Evolutionary conservation across 495 filamentous ascomycete species (phyloP).

Genomic region (Friedmanniomyces simplex): DNA sequence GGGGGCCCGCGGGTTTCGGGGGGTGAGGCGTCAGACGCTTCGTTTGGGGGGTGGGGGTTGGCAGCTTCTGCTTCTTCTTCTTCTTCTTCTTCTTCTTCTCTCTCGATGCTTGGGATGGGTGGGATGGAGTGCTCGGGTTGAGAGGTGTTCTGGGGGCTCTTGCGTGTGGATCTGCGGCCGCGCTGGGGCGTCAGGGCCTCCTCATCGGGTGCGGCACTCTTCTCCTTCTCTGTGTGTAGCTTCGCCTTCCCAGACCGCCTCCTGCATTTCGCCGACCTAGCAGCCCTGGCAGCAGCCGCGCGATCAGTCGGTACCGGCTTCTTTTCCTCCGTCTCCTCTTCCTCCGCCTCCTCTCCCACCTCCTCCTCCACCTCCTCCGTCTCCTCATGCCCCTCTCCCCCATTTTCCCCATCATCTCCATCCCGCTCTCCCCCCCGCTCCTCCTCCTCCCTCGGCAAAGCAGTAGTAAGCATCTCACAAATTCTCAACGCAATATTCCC

Average conservation of each 20-base stretch:
- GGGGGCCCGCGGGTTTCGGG: no score
- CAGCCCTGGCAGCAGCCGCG: not conserved
- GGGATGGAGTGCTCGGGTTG: constrained; percentile 23
- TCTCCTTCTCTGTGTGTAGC: not conserved
- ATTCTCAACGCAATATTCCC: constrained; percentile 1
- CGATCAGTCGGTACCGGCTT: not conserved
- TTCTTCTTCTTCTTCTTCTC: no score
- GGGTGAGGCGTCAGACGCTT: no score
- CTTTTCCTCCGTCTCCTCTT: not conserved
- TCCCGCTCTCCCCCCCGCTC: not conserved
- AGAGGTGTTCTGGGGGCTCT: not conserved
- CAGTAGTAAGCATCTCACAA: constrained; percentile 2
- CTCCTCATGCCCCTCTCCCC: no score
- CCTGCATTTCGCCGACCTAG: not conserved
- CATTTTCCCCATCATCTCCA: no score
- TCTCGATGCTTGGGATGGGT: constrained; percentile 15
- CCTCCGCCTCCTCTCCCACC: not conserved
- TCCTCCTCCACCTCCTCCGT: not conserved
- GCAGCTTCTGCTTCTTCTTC: no score
- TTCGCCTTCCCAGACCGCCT: constrained; percentile 6
- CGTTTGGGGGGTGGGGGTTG: no score
- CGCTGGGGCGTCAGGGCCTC: not conserved
- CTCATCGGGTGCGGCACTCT: not conserved
- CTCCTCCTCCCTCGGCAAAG: not conserved
- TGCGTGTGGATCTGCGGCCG: not conserved